phyloP scores from a whole-genome alignment of 78 protist genomes.

The Acrasis kona region DNA sequence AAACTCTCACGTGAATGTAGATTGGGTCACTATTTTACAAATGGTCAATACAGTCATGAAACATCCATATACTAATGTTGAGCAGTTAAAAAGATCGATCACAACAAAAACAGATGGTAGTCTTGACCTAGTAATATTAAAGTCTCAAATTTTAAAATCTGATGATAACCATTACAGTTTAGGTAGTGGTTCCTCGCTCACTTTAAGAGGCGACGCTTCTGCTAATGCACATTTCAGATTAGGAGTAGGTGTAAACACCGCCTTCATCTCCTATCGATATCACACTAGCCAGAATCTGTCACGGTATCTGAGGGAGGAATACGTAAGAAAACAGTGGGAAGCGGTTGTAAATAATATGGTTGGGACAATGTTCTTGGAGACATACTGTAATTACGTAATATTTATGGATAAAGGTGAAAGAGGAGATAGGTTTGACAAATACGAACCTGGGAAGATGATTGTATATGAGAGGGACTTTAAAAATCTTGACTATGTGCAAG shows the following conservation, averaged over 20 bases:
- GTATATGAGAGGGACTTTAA: too few relatives aligned
- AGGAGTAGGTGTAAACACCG: background rate
- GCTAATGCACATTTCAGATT: background rate
- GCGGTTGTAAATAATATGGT: too few relatives aligned
- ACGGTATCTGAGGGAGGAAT: too few relatives aligned
- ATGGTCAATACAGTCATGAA: background rate
- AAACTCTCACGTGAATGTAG: background rate
- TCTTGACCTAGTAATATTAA: background rate
- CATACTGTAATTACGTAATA: too few relatives aligned
- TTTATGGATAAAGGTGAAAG: too few relatives aligned
- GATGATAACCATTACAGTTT: background rate
- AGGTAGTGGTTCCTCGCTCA: background rate
- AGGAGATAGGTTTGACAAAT: too few relatives aligned
- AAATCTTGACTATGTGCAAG: too few relatives aligned
- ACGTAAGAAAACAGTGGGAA: too few relatives aligned
- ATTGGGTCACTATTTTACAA: background rate
- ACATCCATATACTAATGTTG: background rate
- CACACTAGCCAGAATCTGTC: too few relatives aligned
- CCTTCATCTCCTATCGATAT: background rate
- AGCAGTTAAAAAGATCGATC: background rate
- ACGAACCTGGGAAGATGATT: too few relatives aligned
- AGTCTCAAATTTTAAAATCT: background rate
- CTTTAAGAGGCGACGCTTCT: background rate
- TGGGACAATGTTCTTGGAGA: too few relatives aligned
- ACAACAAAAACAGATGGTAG: background rate